Evolutionary conservation across 805 yeast species (phyloP).

Genomic region (Pachysolen tannophilus): DNA sequence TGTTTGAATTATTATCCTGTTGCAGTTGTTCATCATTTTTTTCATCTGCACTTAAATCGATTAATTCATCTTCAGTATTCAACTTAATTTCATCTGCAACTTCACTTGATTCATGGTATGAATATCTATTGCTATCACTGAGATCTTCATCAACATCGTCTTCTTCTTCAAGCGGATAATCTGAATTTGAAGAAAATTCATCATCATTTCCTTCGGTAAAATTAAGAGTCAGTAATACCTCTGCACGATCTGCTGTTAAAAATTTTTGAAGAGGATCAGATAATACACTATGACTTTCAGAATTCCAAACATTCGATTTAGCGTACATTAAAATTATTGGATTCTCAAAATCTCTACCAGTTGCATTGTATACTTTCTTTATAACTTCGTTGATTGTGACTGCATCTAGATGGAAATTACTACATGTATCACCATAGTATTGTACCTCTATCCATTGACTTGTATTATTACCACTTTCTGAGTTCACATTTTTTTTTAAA

Average conservation of each 20-base stretch:
- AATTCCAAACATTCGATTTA: constrained; percentile 10
- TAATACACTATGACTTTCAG: not conserved
- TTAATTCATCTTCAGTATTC: too few species aligned
- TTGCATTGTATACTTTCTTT: too few species aligned
- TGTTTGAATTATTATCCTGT: too few species aligned
- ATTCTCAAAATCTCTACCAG: constrained; percentile 20
- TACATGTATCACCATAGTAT: constrained; percentile 19
- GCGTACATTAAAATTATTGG: constrained; percentile 28
- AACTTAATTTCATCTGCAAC: too few species aligned
- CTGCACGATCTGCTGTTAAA: not conserved
- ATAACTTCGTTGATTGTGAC: too few species aligned
- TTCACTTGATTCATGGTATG: too few species aligned
- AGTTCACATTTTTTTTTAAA: constrained; percentile 13
- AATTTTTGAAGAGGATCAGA: not conserved
- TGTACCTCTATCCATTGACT: constrained; percentile 23
- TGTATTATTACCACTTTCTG: constrained; percentile 6
- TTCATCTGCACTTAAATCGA: too few species aligned
- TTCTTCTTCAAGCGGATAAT: not conserved
- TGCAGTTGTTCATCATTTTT: too few species aligned
- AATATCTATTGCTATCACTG: too few species aligned
- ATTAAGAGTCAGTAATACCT: too few species aligned
- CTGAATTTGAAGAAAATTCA: not conserved
- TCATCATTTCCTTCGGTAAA: too few species aligned
- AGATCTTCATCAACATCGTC: not conserved
- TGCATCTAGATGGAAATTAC: too few species aligned